Base-by-base conservation (phyloP, 768 basidiomycete genomes). In the Russula lepida region DNA sequence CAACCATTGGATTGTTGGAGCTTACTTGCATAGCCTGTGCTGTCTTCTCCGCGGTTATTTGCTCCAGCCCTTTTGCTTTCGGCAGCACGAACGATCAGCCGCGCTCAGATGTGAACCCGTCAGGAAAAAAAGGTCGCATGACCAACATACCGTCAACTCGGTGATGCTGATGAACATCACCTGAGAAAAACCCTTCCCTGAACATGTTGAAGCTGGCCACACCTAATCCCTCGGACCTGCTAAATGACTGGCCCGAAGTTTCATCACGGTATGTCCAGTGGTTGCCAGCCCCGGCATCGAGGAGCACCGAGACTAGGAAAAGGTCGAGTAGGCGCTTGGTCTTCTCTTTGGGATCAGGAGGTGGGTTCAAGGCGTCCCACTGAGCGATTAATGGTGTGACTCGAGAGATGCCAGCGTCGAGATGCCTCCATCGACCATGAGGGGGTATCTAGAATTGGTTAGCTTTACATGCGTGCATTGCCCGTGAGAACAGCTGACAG, bases 141-240 rank as follows among this genome's bases (percentile, higher is more conserved):
- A 68, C 52, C 60, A 17, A 72, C 81, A 54, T 68, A 95, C 94
- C 88, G 72, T 97, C 92, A 2, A 92, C 95, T 58, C 80, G 78
- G 69, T 80, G 80, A 27, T 85, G 85, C 67, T 92, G 82, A 0
- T 72, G 69, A 5, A 68, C 68, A 59, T 81, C 76, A 28, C 84
- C 79, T 15, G 89, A 92, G 74, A 98, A 98, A 50, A 93, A 72
- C 0, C 95, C 95, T 4, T 76, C 72, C 55, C 79, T 72, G 64
- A 97, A 98, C 92, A 98, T 97, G 70, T 89, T 84, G 46, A 92
- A 75, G 68, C 89, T 92, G 0, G 93, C 95, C 6, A 98, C 86
- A 0, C 86, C 95, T 6, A 99, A 75, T 0, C 95, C 95, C 69
- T 85, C 90, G 6, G 81, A 94, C 67, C 88, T 79, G 54, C 75